Evolutionary conservation across 1,284 basidiomycete genomes (phyloP), one percentile per base, ranked within the genome.

Genomic region (Thecaphora thlaspeos): DNA sequence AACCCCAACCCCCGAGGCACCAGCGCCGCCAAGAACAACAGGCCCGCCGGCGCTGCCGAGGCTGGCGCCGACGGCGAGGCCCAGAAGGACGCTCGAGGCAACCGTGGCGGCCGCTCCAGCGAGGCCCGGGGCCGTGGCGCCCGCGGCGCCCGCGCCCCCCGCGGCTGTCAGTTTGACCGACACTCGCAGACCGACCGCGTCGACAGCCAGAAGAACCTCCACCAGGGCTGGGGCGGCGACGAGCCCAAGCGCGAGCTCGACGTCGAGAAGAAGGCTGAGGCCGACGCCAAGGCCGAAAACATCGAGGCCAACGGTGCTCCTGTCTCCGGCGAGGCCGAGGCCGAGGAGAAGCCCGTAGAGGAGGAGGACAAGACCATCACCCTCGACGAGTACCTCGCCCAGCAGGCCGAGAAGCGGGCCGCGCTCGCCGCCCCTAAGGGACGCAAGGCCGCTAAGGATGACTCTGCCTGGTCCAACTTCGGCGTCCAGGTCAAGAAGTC

Each of bases 281-380:
- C 66, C 32, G 74, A 76, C 51, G 74, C 74, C 43, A 44, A 66
- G 43, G 73, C 70, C 40, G 77, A 71, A 46, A 62, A 55, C 21
- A 54, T 56, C 39, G 63, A 67, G 39, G 68, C 51, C 37, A 54
- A 49, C 41, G 79, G 80, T 50, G 79, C 70, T 34, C 77, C 72
- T 49, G 61, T 56, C 36, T 58, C 71, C 49, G 76, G 73, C 47
- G 57, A 61, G 28, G 57, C 69, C 51, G 66, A 67, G 41, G 51
- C 61, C 42, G 59, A 55, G 53, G 58, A 49, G 76, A 65, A 80
- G 53, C 75, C 79, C 56, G 67, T 87, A 84, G 91, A 95, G 79
- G 90, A 93, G 79, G 90, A 92, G 80, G 92, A 95, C 82, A 90
- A 91, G 80, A 93, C 90, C 40, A 83, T 91, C 70, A 90, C 89